These are phyloP conservation scores for Fusarium equiseti DNA, from an alignment of 2,329 filamentous ascomycete genomes.

Conservation along the genomic window DNA sequence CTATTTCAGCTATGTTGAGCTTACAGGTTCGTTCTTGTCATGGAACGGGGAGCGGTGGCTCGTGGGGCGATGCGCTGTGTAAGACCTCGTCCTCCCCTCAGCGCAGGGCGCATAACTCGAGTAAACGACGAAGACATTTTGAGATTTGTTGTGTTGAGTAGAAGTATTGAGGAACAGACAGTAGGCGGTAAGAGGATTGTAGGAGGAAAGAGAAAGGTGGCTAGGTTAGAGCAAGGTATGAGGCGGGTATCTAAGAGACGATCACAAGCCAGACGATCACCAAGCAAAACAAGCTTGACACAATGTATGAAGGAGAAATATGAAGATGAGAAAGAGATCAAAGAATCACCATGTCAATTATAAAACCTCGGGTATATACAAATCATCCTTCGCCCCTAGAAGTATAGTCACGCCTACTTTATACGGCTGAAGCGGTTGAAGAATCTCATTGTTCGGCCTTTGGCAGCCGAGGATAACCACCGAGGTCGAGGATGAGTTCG, in stretches of 20 bases:
- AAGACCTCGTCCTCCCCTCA: constrained; percentile 59
- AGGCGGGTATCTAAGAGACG: constrained; percentile 30
- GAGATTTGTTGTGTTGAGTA: not conserved
- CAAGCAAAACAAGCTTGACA: constrained; percentile 11
- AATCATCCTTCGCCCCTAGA: constrained; percentile 1
- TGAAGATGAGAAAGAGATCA: not conserved
- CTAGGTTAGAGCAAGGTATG: constrained; percentile 12
- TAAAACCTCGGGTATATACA: constrained; percentile 27
- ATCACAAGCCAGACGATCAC: constrained; percentile 37
- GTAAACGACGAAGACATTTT: constrained; percentile 61
- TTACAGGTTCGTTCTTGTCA: constrained; percentile 47
- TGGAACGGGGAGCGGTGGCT: constrained; percentile 40
- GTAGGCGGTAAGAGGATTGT: not conserved
- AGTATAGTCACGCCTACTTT: constrained; percentile 16
- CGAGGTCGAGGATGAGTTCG: constrained; percentile 32
- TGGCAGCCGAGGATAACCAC: constrained; percentile 48
- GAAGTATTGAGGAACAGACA: not conserved
- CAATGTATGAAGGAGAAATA: not conserved
- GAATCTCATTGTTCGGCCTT: constrained; percentile 32
- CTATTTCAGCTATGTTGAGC: constrained; percentile 10
- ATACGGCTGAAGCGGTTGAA: constrained; percentile 39
- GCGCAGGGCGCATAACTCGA: constrained; percentile 63
- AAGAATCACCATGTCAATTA: constrained; percentile 7
- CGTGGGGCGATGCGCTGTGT: constrained; percentile 45
- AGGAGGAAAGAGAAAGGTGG: not conserved